These are phyloP conservation scores for Prunus salicina DNA, from an alignment of 306 rosid genomes.

Conservation along the genomic window DNA sequence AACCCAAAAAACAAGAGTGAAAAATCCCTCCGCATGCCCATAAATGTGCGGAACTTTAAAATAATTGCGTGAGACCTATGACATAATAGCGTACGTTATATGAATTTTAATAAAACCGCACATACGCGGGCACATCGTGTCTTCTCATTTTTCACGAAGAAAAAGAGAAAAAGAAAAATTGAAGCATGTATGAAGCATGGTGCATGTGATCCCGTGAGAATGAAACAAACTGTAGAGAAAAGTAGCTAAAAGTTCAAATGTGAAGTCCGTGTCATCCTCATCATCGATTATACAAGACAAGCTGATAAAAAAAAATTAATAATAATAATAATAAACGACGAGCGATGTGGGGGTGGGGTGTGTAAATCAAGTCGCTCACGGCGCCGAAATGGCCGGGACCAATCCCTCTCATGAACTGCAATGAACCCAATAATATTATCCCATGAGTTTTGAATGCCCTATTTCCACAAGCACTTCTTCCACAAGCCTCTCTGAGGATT, in stretches of 20 bases:
- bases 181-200: no score
- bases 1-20: no score
- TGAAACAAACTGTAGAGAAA: no score
- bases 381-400: slow-evolving; percentile 41
- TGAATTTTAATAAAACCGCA: no score
- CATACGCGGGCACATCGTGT: no score
- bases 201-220: no score
- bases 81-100: no score
- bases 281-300: not conserved
- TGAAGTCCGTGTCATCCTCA: not conserved
- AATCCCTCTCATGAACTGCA: not conserved
- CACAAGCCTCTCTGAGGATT: not conserved
- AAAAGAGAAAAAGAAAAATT: no score
- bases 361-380: slow-evolving; percentile 25
- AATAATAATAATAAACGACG: not conserved
- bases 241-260: not conserved
- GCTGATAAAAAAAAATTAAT: not conserved
- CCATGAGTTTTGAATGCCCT: slow-evolving; percentile 21
- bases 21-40: no score
- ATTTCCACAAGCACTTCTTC: not conserved
- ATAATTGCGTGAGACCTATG: no score
- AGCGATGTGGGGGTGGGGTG: not conserved
- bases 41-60: no score
- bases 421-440: not conserved
- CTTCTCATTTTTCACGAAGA: no score